phyloP scores from a whole-genome alignment of 352 stramenopile genomes.

The Pythium chondricola region DNA sequence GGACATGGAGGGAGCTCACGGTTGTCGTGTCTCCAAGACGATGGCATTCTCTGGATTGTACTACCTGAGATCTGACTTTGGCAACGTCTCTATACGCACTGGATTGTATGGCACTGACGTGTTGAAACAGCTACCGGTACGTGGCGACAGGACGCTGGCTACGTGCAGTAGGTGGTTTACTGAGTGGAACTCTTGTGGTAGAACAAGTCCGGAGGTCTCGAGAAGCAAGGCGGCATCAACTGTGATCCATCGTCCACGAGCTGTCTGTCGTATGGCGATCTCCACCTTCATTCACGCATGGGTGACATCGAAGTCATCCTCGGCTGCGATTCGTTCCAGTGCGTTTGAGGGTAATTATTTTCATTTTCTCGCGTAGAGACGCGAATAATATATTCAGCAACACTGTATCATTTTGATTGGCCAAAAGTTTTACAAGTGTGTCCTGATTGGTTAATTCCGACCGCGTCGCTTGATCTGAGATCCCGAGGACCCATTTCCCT shows the following conservation, averaged over 20 bases:
- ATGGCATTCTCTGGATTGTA: slow-evolving; percentile 59
- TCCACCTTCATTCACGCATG: slow-evolving; percentile 54
- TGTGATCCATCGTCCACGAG: slow-evolving; percentile 39
- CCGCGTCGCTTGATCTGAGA: too few species aligned
- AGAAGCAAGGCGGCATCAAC: slow-evolving; percentile 65
- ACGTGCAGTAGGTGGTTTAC: background rate
- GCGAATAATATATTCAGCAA: too few species aligned
- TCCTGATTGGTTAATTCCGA: background rate
- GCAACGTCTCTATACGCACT: slow-evolving; percentile 48
- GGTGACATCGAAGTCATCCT: slow-evolving; percentile 65
- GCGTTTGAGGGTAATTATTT: slow-evolving; percentile 14
- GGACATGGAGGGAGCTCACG: too few species aligned
- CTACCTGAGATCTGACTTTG: slow-evolving; percentile 57
- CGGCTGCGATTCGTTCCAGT: slow-evolving; percentile 62
- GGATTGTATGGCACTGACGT: slow-evolving; percentile 50
- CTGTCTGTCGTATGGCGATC: slow-evolving; percentile 56
- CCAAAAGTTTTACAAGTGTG: background rate
- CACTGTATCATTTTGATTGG: slow-evolving; percentile 6
- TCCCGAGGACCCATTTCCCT: too few species aligned
- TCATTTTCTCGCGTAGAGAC: background rate
- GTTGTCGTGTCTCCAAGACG: slow-evolving; percentile 25
- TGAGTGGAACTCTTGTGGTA: background rate
- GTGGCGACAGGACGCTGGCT: background rate
- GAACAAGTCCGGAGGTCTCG: slow-evolving; percentile 13
- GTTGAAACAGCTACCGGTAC: slow-evolving; percentile 29